Base-by-base conservation (phyloP, 2,329 filamentous ascomycete genomes). In the Penicillium sp. region DNA sequence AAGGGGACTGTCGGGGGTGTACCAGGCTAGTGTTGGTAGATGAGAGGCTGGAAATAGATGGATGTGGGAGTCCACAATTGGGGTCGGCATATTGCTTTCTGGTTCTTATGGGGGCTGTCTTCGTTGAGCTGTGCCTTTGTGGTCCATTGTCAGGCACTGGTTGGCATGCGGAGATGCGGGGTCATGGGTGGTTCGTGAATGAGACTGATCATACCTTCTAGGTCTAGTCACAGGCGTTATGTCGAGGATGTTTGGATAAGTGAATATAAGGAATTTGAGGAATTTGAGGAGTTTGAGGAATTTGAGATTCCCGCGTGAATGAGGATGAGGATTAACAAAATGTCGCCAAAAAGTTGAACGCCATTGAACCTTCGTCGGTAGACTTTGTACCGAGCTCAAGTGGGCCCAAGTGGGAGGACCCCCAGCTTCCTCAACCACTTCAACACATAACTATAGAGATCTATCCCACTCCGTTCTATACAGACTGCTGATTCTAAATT, bases 51-150 rank as follows among this genome's bases (percentile, higher is more conserved):
- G 90, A 81, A 87, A 96, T 71, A 97, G 87, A 79, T 97, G 93
- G 77, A 97, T 89, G 81, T 97, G 94, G 41, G 91, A 89, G 81
- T 97, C 93, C 76, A 97, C 86, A 71, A 96, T 88, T 31, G 85
- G 74, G 51, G 67, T 69, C 1, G 68, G 45, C 70, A 73, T 75
- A 42, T 39, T 57, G 51, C 35, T 14, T 14, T 7, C 17, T 35
- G 14, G 28, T 20, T 31, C 17, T n/a, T 35, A 3, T 39, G 12
- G 5, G 12, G 3, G 25, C 15, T 41, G 15, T 12, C 14, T 8
- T 43, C 12, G 52, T 17, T 28, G 14, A 34, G 11, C 34, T 45
- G 41, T 12, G 5, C 28, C 37, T 45, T 41, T 1, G 15, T 42
- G 25, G 41, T 58, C 15, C 41, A 31, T 28, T 31, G 50, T 2